Evolutionary conservation across 495 filamentous ascomycete genomes (phyloP), one percentile per base, ranked within the genome.

Genomic region (Sabuloglossum arenarium): DNA sequence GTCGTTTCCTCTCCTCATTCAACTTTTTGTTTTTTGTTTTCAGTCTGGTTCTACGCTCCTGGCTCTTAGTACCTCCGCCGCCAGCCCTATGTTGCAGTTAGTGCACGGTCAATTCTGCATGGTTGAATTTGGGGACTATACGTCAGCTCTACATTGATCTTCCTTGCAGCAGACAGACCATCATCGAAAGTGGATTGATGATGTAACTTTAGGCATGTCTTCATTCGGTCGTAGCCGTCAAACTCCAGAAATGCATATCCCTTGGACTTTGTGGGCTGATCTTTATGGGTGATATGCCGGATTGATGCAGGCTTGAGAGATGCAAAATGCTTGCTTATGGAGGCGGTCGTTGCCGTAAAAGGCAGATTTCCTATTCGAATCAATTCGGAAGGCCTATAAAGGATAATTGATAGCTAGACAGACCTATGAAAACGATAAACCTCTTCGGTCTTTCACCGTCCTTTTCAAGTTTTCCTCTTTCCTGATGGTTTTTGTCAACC

Each of bases 201-300:
- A 66, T 87, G 86, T 51, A 85, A 75, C 66, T 85, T 83, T 60
- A 98, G 73, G 62, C 86, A 93, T 50, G 86, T 89, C 75, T 94
- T 84, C 88, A 97, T 94, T 65, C 82, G 79, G 69, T 94, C 87
- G 70, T 79, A 94, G 50, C 78, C 71, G 57, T 80, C 83, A 61
- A 98, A 97, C 69, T 98, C 91, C 58, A 98, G 72, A 68, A 98
- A 98, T 3, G 87, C 91, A 59, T 83, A 85, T 30, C 91, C 91
- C 61, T 86, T 88, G 58, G 80, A 85, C 59, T 83, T 84, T 28
- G 66, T 69, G 16, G 81, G 75, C 53, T 81, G 74, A 43, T 77
- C 73, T 61, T 82, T 82, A 63, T 86, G 70, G 16, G 84, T 88
- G 27, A 84, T 77, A 29, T 87, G 78, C 0, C 91, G 86, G 54